A percentile compares a stretch with the other conserved stretches of the same genome.
phyloP scores from a whole-genome alignment of 176 grass and related monocot species.

The Canna indica region DNA sequence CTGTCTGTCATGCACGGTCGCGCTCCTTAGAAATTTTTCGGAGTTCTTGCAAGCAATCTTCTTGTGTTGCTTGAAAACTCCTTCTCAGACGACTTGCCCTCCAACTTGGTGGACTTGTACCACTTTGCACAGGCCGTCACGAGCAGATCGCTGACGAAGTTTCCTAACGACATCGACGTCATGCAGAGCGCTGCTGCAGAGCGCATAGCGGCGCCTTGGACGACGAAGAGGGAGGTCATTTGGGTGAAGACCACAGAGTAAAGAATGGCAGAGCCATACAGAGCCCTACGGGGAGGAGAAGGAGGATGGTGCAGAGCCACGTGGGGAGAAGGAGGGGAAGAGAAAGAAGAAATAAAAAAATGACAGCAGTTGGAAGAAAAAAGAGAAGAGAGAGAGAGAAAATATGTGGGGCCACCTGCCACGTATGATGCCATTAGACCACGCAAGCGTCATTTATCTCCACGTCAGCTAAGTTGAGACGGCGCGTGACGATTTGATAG shows the following conservation, averaged over 20 bases:
- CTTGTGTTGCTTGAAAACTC: slow-evolving; percentile 48
- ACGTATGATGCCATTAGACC: too few relatives aligned
- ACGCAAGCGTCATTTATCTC: too few relatives aligned
- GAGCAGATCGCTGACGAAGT: slow-evolving; percentile 4
- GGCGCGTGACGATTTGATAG: too few relatives aligned
- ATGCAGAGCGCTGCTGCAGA: slow-evolving; percentile 14
- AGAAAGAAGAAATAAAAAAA: too few relatives aligned
- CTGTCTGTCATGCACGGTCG: slow-evolving; percentile 55
- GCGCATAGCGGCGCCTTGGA: slow-evolving; percentile 2
- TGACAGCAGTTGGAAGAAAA: too few relatives aligned
- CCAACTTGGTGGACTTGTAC: slow-evolving; percentile 5
- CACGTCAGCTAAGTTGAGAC: too few relatives aligned
- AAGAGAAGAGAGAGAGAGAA: too few relatives aligned
- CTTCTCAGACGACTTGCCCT: too few relatives aligned
- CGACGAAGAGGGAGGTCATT: slow-evolving; percentile 15
- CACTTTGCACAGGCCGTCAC: slow-evolving; percentile 12
- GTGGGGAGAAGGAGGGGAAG: too few relatives aligned
- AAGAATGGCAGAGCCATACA: slow-evolving; percentile 12
- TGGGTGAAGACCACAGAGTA: slow-evolving; percentile 15
- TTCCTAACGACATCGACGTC: slow-evolving; percentile 8
- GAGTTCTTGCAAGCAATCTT: slow-evolving; percentile 57
- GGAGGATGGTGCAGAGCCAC: slow-evolving; percentile 7
- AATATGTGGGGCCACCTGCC: too few relatives aligned
- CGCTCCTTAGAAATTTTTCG: slow-evolving; percentile 67
- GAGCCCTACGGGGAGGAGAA: slow-evolving; percentile 4